Evolutionary conservation across 169 alveolate genomes (phyloP).

Genomic region (Plasmodium vivax): DNA sequence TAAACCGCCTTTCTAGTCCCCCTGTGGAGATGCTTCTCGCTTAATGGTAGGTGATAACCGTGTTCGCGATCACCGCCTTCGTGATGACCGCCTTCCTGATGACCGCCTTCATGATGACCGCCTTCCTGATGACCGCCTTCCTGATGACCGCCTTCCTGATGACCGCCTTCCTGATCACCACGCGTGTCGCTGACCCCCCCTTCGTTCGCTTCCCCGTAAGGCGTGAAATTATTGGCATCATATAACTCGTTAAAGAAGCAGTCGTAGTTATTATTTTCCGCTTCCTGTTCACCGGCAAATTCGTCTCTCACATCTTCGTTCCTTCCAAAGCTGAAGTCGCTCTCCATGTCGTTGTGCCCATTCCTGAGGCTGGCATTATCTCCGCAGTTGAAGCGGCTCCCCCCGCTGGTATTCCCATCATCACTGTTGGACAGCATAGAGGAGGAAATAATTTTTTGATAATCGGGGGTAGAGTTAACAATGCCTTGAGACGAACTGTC

Average conservation of each 20-base stretch:
- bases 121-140: background rate
- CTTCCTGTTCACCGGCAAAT: background rate
- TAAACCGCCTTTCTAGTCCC: background rate
- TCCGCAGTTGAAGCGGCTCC: background rate
- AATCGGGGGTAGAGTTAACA: slow-evolving; percentile 76
- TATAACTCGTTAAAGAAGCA: slow-evolving; percentile 48
- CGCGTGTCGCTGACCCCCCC: background rate
- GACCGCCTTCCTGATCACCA: background rate
- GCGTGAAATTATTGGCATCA: slow-evolving; percentile 10
- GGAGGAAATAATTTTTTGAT: slow-evolving; percentile 44
- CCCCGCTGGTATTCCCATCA: background rate
- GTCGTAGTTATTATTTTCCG: slow-evolving; percentile 37
- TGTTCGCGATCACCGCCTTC: background rate
- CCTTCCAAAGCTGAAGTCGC: slow-evolving; percentile 74
- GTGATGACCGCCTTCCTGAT: background rate
- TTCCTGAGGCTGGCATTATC: background rate
- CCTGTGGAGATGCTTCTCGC: background rate
- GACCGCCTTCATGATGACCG: background rate
- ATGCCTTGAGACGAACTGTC: slow-evolving; percentile 72
- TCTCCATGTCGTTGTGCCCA: slow-evolving; percentile 50
- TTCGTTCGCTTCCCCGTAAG: slow-evolving; percentile 20
- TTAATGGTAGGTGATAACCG: background rate
- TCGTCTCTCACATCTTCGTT: slow-evolving; percentile 22
- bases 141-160: background rate
- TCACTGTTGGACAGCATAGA: slow-evolving; percentile 23